These are phyloP conservation scores for Cymbopogon citratus DNA, from an alignment of 176 grass and related monocot genomes.

Conservation along the genomic window DNA sequence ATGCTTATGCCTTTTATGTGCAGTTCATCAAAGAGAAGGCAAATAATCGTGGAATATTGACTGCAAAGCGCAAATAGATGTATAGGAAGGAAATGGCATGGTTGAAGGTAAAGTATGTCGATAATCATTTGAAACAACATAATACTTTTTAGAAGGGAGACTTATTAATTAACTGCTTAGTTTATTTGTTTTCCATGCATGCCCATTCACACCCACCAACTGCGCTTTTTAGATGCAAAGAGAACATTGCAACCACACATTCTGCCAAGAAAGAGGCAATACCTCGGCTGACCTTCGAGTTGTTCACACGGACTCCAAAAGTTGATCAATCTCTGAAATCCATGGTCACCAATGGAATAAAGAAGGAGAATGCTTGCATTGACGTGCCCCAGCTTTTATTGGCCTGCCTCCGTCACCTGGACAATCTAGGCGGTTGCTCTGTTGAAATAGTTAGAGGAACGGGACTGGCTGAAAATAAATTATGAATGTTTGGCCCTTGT, in stretches of 20 bases:
- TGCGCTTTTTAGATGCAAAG: not conserved
- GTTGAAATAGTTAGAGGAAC: slow-evolving; percentile 9
- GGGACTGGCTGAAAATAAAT: not conserved
- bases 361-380: not conserved
- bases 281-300: not conserved
- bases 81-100: not conserved
- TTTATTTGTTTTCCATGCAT: not conserved
- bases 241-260: not conserved
- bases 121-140: not conserved
- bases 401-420: not conserved
- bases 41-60: not conserved
- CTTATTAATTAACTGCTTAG: not conserved
- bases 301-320: not conserved
- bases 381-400: slow-evolving; percentile 19
- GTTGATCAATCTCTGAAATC: not conserved
- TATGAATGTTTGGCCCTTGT: slow-evolving; percentile 11
- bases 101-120: not conserved
- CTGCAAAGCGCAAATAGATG: not conserved
- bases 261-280: not conserved
- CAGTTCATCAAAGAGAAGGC: not conserved
- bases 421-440: not conserved
- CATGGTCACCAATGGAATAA: not conserved
- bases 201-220: not conserved
- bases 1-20: not conserved
- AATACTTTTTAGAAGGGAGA: not conserved